A percentile compares a stretch with the other conserved stretches of the same genome.
Conservation (phyloP, 176 grass and related monocot species). For the Elaeis guineensis region DNA sequence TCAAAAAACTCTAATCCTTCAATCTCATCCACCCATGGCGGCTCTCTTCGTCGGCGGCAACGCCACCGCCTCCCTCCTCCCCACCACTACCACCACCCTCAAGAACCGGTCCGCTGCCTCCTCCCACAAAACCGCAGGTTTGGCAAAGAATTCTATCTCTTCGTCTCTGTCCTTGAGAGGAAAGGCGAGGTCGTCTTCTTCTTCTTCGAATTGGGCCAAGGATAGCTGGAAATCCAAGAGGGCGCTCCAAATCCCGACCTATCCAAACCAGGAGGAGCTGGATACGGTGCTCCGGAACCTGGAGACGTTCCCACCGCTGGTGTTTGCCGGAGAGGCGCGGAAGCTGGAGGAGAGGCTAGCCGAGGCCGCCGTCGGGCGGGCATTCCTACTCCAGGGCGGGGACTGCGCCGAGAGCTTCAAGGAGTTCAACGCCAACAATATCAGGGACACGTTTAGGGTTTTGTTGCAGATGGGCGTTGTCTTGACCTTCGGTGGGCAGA, state of each 20-base stretch:
- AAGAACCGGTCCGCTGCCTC: too few species aligned
- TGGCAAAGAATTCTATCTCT: too few species aligned
- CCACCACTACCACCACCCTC: too few species aligned
- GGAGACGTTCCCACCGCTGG: constrained; percentile 15
- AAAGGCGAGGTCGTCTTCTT: background rate
- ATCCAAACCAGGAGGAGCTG: constrained; percentile 16
- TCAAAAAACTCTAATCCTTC: too few species aligned
- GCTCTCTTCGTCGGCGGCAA: too few species aligned
- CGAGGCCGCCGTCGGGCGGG: constrained; percentile 38
- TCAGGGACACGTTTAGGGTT: constrained; percentile 41
- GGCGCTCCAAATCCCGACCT: constrained; percentile 23
- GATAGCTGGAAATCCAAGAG: constrained; percentile 17
- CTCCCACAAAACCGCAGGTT: too few species aligned
- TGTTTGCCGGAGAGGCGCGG: constrained; percentile 18
- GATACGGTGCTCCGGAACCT: background rate
- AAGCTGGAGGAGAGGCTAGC: constrained; percentile 44
- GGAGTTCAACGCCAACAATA: constrained; percentile 39
- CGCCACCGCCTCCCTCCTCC: too few species aligned
- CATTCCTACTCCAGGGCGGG: constrained; percentile 54
- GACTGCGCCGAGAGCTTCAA: constrained; percentile 66
- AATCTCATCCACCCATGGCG: too few species aligned
- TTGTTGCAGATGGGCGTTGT: constrained; percentile 19
- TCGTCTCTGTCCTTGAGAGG: background rate
- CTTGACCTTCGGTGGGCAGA: constrained; percentile 15
- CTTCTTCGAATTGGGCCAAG: constrained; percentile 6